Conservation (phyloP, 345 rosid species). For the Linum usitatissimum region DNA sequence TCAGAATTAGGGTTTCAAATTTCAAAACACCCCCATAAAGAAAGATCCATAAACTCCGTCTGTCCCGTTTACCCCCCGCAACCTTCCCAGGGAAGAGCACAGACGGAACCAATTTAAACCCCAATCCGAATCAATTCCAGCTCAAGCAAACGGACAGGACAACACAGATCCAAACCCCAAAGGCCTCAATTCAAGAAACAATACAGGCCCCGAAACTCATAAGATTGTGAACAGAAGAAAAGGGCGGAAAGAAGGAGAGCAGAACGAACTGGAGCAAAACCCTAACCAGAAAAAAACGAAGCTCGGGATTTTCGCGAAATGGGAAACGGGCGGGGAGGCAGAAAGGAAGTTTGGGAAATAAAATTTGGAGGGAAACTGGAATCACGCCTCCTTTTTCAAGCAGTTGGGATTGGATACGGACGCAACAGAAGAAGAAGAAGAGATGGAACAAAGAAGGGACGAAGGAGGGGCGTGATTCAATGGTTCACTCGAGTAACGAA, state of each 20-base stretch:
- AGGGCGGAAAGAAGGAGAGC: not conserved
- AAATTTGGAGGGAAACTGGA: constrained; percentile 28
- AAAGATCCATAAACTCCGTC: not conserved
- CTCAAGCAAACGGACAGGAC: not conserved
- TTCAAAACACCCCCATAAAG: not conserved
- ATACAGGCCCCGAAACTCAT: not conserved
- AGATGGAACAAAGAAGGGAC: constrained; percentile 1
- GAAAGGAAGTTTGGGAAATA: not conserved
- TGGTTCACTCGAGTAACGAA: too few species aligned
- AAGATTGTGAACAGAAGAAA: not conserved
- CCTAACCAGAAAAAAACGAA: constrained; percentile 3
- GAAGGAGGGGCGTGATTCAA: constrained; percentile 13
- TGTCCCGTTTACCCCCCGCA: not conserved
- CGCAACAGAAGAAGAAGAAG: not conserved
- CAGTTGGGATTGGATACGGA: constrained; percentile 17
- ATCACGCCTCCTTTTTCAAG: not conserved
- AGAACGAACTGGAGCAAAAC: not conserved
- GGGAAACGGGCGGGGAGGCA: not conserved
- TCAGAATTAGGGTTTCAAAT: constrained; percentile 21
- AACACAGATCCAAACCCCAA: not conserved
- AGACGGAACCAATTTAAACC: not conserved
- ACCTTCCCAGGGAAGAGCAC: not conserved
- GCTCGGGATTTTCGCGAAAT: not conserved
- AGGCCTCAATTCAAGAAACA: not conserved
- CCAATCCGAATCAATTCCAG: not conserved